A percentile compares a stretch with the other conserved stretches of the same genome.
Evolutionary conservation across 2,329 filamentous ascomycete species (phyloP).

Genomic region (Apiospora hydei): DNA sequence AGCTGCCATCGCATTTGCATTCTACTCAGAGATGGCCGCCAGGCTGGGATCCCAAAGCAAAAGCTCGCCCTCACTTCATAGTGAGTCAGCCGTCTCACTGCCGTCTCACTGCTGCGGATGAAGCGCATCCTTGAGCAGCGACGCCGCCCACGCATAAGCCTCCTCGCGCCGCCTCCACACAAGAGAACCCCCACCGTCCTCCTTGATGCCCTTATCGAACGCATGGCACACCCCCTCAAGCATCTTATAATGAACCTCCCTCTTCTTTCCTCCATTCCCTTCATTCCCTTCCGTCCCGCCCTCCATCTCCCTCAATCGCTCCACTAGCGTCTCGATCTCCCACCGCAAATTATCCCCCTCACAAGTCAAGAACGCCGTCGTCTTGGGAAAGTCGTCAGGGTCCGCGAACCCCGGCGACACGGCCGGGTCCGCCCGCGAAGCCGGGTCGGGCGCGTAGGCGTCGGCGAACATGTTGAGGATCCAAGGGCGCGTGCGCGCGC

Average conservation of each 20-base stretch:
- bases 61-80: no score
- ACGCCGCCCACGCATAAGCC: constrained; percentile 7
- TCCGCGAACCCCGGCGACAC: background rate
- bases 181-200: background rate
- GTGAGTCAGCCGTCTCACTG: no score
- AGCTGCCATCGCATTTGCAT: no score
- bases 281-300: no score
- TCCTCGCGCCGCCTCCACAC: background rate
- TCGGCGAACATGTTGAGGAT: constrained; percentile 9
- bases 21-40: no score
- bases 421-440: background rate
- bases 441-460: background rate
- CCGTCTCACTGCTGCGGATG: background rate
- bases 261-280: no score
- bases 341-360: background rate
- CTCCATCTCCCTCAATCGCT: background rate
- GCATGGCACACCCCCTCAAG: background rate
- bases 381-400: background rate
- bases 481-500: background rate
- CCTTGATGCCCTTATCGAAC: background rate
- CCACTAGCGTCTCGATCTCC: background rate
- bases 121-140: background rate
- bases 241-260: background rate
- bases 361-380: background rate
- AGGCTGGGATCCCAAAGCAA: no score